A percentile compares a stretch with the other conserved stretches of the same genome.
These are phyloP conservation scores for Populus tremula DNA, from an alignment of 345 rosid species.

Conservation along the genomic window DNA sequence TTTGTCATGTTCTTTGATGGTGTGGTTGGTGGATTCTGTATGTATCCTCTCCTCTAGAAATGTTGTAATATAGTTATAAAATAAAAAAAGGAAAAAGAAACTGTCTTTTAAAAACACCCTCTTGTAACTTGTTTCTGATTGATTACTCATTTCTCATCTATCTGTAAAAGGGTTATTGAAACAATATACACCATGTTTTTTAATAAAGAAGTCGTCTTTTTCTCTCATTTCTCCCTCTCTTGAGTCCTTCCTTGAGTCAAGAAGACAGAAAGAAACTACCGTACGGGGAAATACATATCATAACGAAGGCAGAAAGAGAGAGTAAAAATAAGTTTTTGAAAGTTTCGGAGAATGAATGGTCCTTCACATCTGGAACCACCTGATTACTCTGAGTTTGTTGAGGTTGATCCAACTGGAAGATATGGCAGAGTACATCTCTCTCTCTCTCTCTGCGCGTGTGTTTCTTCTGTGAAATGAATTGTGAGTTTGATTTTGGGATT, in stretches of 20 bases:
- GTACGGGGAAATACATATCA: constrained; percentile 9
- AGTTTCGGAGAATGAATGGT: constrained; percentile 55
- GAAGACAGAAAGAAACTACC: not conserved
- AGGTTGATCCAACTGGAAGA: constrained; percentile 98
- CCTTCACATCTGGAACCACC: constrained; percentile 40
- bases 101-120: constrained; percentile 10
- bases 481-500: constrained; percentile 9
- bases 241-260: constrained; percentile 4
- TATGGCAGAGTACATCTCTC: constrained; percentile 70
- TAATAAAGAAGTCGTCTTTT: not conserved
- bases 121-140: not conserved
- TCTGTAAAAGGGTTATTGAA: not conserved
- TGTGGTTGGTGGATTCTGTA: constrained; percentile 25
- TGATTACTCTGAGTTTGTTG: constrained; percentile 73
- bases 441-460: not conserved
- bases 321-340: not conserved
- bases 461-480: not conserved
- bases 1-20: constrained; percentile 27
- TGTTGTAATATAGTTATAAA: not conserved
- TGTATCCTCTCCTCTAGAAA: constrained; percentile 16
- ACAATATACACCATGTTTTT: not conserved
- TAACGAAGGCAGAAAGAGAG: constrained; percentile 5
- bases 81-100: constrained; percentile 1
- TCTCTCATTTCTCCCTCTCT: not conserved
- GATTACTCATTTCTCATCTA: not conserved